These are phyloP conservation scores for Ceraceosorus guamensis DNA, from an alignment of 1,284 basidiomycete genomes.

Conservation along the genomic window DNA sequence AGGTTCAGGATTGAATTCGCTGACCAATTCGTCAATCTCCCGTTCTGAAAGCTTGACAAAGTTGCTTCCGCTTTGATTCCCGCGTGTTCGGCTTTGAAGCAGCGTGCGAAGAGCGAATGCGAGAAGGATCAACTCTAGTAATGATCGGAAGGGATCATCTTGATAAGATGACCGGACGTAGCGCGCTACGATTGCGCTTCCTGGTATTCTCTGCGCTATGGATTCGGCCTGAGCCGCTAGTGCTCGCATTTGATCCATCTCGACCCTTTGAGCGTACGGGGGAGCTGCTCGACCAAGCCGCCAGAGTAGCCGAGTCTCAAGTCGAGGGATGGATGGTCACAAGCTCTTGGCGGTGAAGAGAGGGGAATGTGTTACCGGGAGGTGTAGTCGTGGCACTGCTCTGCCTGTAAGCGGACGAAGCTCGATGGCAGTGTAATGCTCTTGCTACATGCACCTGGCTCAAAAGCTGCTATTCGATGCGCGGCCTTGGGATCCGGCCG, in stretches of 20 bases:
- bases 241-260: not conserved
- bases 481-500: too few relatives aligned
- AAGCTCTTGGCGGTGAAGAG: too few relatives aligned
- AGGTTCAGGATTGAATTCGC: constrained; percentile 87
- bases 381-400: too few relatives aligned
- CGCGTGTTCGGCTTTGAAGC: constrained; percentile 77
- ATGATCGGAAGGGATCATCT: constrained; percentile 73
- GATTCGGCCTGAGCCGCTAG: not conserved
- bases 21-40: constrained; percentile 94
- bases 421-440: too few relatives aligned
- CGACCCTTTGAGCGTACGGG: too few relatives aligned
- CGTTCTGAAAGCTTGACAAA: constrained; percentile 86
- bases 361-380: too few relatives aligned
- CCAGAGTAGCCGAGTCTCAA: too few relatives aligned
- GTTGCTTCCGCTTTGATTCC: constrained; percentile 71
- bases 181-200: constrained; percentile 78
- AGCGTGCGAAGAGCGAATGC: constrained; percentile 77
- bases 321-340: too few relatives aligned
- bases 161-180: constrained; percentile 74
- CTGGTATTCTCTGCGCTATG: constrained; percentile 64
- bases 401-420: too few relatives aligned
- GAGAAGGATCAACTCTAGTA: constrained; percentile 82
- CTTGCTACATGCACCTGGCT: too few relatives aligned
- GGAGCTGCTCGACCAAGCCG: too few relatives aligned
- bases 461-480: too few relatives aligned